A percentile compares a stretch with the other conserved stretches of the same genome.
Conservation (phyloP, 371 early-diverging fungal species). For the Funneliformis caledonium region DNA sequence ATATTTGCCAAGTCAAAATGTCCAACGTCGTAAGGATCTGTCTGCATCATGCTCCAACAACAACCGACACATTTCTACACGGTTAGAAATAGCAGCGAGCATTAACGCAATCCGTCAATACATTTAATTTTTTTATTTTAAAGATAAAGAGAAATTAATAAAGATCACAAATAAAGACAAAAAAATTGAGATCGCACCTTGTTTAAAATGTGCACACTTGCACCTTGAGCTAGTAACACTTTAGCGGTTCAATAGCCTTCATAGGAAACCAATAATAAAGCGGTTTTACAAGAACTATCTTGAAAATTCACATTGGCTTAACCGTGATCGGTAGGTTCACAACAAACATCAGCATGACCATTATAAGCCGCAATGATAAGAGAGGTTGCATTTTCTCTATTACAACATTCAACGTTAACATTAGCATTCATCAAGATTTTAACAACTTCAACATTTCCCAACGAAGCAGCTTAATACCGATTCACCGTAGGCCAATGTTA, state of each 20-base stretch:
- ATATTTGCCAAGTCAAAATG: conserved; percentile 44
- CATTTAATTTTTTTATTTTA: background rate
- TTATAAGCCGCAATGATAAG: conserved; percentile 53
- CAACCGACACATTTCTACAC: conserved; percentile 45
- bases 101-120: conserved; percentile 53
- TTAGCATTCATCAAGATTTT: conserved; percentile 47
- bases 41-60: conserved; percentile 48
- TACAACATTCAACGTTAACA: conserved; percentile 46
- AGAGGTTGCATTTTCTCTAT: conserved; percentile 48
- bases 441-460: conserved; percentile 46
- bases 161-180: background rate
- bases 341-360: conserved; percentile 48
- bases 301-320: conserved; percentile 49
- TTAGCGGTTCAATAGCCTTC: conserved; percentile 49
- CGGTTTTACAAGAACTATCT: conserved; percentile 50
- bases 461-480: conserved; percentile 51
- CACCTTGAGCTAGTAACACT: conserved; percentile 46
- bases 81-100: conserved; percentile 51
- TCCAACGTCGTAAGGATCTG: conserved; percentile 46
- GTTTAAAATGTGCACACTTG: conserved; percentile 45
- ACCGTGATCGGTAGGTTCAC: conserved; percentile 44
- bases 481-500: conserved; percentile 44
- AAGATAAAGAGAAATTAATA: background rate
- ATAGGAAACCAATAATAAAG: conserved; percentile 47
- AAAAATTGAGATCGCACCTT: conserved; percentile 33